Evolutionary conservation across 129 eudicot genomes (phyloP), one percentile per base, ranked within the genome.

Genomic region (Tagetes patula): DNA sequence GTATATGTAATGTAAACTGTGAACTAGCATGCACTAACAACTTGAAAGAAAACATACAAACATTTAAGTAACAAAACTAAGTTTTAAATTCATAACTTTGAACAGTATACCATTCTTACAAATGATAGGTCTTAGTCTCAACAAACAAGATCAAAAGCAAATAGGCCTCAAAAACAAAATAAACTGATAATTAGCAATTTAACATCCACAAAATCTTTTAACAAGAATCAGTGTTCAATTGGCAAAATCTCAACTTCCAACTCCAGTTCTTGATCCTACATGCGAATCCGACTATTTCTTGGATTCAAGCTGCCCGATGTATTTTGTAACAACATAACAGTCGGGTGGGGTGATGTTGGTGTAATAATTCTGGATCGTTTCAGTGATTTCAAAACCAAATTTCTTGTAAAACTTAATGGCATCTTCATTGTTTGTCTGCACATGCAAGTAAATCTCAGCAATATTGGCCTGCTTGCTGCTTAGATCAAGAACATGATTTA

Each of bases 341-440:
- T 94, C 99, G 3, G 99, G 99, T 38, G 99, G 99, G 33, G 89
- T 90, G 48, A 94, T 94, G 73, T 94, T 90, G 65, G 97, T 88
- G 82, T 90, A 94, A 43, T 94, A 94, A 82, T 94, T 94, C 43
- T 88, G 84, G 78, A 94, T 94, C 20, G 99, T 94, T n/a, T 88
- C 99, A 0, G 96, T 94, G 79, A 94, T 88, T 82, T 94, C 97
- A 75, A 94, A 94, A 53, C 92, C 97, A 7, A 90, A 94, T 86
- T 94, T 90, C 91, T 88, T 88, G 81, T 94, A 94, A 62, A 94
- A 94, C 47, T 79, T 85, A 81, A 94, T 90, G 67, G 99, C 99
- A 42, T 94, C 97, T 14, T 94, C 96, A 31, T 94, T 94, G 85
- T 88, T 94, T 37, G 99, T 94, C 79, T 94, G 99, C 87, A 94